Evolutionary conservation across 2,329 filamentous ascomycete genomes (phyloP).

Genomic region (Botrytis aclada): DNA sequence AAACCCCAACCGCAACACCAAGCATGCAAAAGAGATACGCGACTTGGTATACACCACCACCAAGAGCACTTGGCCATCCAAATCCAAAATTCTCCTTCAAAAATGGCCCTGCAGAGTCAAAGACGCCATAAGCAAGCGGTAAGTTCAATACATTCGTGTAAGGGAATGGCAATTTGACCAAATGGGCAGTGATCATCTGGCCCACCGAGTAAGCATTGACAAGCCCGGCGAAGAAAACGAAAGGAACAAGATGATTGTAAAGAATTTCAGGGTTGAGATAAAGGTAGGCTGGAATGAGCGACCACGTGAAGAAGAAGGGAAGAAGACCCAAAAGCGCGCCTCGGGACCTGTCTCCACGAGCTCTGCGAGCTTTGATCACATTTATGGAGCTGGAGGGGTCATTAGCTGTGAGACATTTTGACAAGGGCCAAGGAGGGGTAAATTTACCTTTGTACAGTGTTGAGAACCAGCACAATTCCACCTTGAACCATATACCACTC

Average conservation of each 20-base stretch:
- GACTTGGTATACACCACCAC: constrained; percentile 79
- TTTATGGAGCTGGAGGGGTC: constrained; percentile 60
- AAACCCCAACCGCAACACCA: constrained; percentile 82
- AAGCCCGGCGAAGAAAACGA: constrained; percentile 81
- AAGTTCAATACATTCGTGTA: constrained; percentile 83
- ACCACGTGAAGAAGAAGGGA: constrained; percentile 78
- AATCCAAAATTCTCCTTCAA: constrained; percentile 54
- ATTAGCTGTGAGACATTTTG: constrained; percentile 29
- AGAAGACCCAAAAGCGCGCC: constrained; percentile 77
- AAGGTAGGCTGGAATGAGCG: constrained; percentile 73
- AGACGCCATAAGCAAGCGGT: constrained; percentile 72
- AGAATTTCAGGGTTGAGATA: constrained; percentile 82
- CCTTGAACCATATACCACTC: constrained; percentile 94
- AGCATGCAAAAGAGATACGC: constrained; percentile 87
- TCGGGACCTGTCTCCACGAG: constrained; percentile 67
- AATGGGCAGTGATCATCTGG: constrained; percentile 91
- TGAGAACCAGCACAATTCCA: constrained; percentile 74
- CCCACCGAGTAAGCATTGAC: constrained; percentile 95
- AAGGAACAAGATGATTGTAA: constrained; percentile 79
- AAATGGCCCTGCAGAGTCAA: constrained; percentile 74
- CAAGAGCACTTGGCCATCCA: constrained; percentile 75
- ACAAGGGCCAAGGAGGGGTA: not conserved
- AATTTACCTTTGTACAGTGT: constrained; percentile 65
- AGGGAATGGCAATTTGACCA: constrained; percentile 84
- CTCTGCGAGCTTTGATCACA: constrained; percentile 76